Base-by-base conservation (phyloP, 495 filamentous ascomycete species). In the Parathielavia appendiculata region DNA sequence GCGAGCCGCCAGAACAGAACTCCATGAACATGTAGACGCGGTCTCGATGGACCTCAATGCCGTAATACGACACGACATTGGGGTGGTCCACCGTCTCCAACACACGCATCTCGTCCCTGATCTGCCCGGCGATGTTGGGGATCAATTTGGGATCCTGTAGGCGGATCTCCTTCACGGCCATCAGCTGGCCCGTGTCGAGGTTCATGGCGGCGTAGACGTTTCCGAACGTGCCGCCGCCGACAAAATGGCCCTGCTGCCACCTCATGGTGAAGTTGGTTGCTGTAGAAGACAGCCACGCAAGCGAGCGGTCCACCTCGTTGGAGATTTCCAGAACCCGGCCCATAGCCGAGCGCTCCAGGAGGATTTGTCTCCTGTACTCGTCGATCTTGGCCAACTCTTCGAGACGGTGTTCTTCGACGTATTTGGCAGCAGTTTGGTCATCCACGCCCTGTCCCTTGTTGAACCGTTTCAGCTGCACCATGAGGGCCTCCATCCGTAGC, bases 11-110 rank as follows among this genome's bases (percentile, higher is more conserved):
- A 4, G 89, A 92, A 66, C 93, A 98, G 71, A 95, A 97, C 71
- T 98, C 93, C 93, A 98, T 98, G 73, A 98, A 98, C 63, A 98
- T 95, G 73, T 97, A 98, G 7, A 97, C 95, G 66, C 96, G 96
- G 76, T 98, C 93, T 40, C 93, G 83, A 71, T 97, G 93, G 4
- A 97, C 93, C 70, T 98, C 93, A 66, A 98, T 97, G 49, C 93
- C 93, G 66, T 92, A 92, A 73, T 98, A 98, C 8, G 90, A 91
- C 7, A 98, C 93, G 45, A 98, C 92, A 67, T 98, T 97, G 9
- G 95, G 95, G 67, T 97, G 93, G 66, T 97, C 91, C 23, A 98
- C 79, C 0, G 96, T 85, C 73, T 97, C 92, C 14, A 98, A 78
- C 19, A 98, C 93, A 46, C 86, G 86, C 92, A 97, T 97, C 70